Base-by-base conservation (phyloP, 495 filamentous ascomycete species). In the Penicillium nucicola region DNA sequence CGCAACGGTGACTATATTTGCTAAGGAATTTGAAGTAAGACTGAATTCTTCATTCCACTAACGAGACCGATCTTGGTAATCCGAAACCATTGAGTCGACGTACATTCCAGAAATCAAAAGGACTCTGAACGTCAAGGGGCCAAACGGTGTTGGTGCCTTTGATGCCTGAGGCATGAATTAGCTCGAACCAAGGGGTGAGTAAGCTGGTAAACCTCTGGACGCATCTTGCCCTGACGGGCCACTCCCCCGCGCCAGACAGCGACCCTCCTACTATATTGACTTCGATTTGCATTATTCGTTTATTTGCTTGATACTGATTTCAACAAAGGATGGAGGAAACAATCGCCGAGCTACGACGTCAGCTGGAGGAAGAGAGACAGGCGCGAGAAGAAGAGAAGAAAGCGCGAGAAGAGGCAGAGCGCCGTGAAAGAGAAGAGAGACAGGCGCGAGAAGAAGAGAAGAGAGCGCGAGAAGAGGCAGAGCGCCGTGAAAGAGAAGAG, bases 321-420 rank as follows among this genome's bases (percentile, higher is more conserved):
- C 42, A 34, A 50, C 32, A 37, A 60, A 39, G 15, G 28, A 60
- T 55, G 39, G 46, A 62, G 48, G 55, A 64, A 42, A 56, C 38
- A 41, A 65, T 62, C 43, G 51, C 58, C 14, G 56, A 65, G 30
- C 31, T 65, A 52, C 48, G 33, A 52, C 52, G 54, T 48, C 52
- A 60, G 49, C 53, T 60, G 38, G 48, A 64, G 36, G 60, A 59
- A 52, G 35, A 52, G 48, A 53, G 30, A 52, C 33, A 48, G 40
- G 52, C 51, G 43, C 33, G 51, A 46, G 45, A 57, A 40, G 41
- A 35, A 51, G 19, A 50, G 37, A 42, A 15, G 20, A 31, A 11
- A 45, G 44, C 39, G 32, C 43, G 42, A 60, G 53, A 53, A 55
- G 41, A 20, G 20, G 48, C 37, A 46, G 43, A 46, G 39, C 11